phyloP scores from a whole-genome alignment of 352 stramenopile genomes.

The Phytophthora hybrid region DNA sequence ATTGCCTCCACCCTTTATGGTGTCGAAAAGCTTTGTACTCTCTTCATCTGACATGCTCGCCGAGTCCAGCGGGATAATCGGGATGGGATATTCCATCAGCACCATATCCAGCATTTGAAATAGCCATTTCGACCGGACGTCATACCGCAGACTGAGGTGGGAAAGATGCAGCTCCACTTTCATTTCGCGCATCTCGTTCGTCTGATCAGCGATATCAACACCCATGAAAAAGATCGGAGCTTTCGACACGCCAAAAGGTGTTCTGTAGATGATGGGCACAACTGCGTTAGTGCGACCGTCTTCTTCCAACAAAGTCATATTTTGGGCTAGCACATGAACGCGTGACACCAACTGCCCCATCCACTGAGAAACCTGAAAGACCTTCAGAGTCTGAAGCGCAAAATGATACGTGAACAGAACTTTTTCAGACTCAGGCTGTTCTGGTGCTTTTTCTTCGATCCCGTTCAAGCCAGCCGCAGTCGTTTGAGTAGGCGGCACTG shows the following conservation, averaged over 20 bases:
- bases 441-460: slow-evolving; percentile 4
- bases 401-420: slow-evolving; percentile 77
- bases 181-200: slow-evolving; percentile 90
- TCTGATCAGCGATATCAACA: slow-evolving; percentile 82
- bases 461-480: slow-evolving; percentile 1
- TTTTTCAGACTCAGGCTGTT: slow-evolving; percentile 24
- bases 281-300: slow-evolving; percentile 48
- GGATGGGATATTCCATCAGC: slow-evolving; percentile 81
- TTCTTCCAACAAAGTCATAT: slow-evolving; percentile 83
- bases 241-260: slow-evolving; percentile 77
- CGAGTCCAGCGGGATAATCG: slow-evolving; percentile 87
- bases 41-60: slow-evolving; percentile 69
- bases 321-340: slow-evolving; percentile 75
- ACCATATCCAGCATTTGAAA: slow-evolving; percentile 80
- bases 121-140: slow-evolving; percentile 85
- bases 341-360: slow-evolving; percentile 83
- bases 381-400: slow-evolving; percentile 73
- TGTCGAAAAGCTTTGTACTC: slow-evolving; percentile 52
- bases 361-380: slow-evolving; percentile 91
- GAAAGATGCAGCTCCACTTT: slow-evolving; percentile 89
- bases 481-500: slow-evolving; percentile 17
- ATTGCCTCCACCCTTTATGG: slow-evolving; percentile 31
- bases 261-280: slow-evolving; percentile 83
- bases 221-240: slow-evolving; percentile 83
- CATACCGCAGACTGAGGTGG: slow-evolving; percentile 83